A percentile compares a stretch with the other conserved stretches of the same genome.
Evolutionary conservation across 164 flowering plant species (phyloP).

Genomic region (Tetracentron sinense): DNA sequence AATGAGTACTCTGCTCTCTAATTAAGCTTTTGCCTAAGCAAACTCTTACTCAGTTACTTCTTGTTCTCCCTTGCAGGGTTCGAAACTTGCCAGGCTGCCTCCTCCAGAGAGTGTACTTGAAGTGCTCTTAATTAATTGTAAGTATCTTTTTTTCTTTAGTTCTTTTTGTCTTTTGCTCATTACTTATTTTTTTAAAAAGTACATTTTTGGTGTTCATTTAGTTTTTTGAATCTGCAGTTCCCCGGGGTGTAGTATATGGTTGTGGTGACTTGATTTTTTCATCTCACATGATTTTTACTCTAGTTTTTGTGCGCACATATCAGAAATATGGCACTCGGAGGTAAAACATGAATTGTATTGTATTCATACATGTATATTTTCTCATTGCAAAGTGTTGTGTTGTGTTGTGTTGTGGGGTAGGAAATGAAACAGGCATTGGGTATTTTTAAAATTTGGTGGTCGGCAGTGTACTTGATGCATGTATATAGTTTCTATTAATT

Average conservation of each 20-base stretch:
- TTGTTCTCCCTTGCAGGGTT: conserved; percentile 57
- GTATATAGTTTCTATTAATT: no score
- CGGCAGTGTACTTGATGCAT: no score
- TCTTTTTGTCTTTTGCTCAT: neutral
- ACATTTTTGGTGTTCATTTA: conserved; percentile 2
- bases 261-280: conserved; percentile 99
- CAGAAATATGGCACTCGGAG: conserved; percentile 88
- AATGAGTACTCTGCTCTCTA: neutral
- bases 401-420: neutral
- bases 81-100: conserved; percentile 84
- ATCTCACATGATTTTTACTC: conserved; percentile 97
- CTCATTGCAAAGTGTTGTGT: no score
- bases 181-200: neutral
- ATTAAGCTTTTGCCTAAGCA: neutral
- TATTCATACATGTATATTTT: neutral
- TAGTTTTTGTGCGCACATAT: conserved; percentile 85
- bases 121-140: conserved; percentile 76
- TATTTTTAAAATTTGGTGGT: no score
- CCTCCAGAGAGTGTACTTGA: conserved; percentile 62
- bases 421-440: neutral
- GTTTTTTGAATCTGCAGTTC: conserved; percentile 58
- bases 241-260: conserved; percentile 81
- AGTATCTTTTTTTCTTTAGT: conserved; percentile 13
- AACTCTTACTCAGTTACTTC: neutral
- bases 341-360: conserved; percentile 34